phyloP scores from a whole-genome alignment of 768 basidiomycete genomes.

The Holtermanniella nyarrowii region DNA sequence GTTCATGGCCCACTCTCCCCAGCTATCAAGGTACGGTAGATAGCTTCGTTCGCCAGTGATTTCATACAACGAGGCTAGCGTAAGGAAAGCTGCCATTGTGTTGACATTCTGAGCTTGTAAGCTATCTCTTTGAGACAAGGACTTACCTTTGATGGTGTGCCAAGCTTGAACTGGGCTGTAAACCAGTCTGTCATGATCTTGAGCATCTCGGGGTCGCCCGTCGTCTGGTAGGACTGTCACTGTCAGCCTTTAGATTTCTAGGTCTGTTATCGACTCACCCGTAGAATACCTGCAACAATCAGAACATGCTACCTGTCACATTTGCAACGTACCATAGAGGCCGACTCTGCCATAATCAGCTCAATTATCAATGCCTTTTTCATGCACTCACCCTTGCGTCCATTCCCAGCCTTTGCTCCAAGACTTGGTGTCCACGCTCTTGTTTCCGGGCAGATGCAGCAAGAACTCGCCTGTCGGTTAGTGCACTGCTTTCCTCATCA shows the following conservation, averaged over 20 bases:
- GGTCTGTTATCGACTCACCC: constrained; percentile 46
- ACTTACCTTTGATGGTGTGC: too few species aligned
- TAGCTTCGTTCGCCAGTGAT: constrained; percentile 46
- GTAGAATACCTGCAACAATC: constrained; percentile 40
- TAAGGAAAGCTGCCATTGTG: too few species aligned
- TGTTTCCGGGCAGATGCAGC: constrained; percentile 42
- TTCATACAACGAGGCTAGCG: too few species aligned
- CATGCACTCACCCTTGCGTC: constrained; percentile 38
- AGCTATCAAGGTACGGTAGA: constrained; percentile 43
- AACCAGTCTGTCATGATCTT: too few species aligned
- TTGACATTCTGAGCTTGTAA: too few species aligned
- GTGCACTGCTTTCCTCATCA: constrained; percentile 3
- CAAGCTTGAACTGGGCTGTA: too few species aligned
- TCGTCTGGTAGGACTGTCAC: constrained; percentile 44
- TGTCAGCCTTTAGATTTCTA: constrained; percentile 44
- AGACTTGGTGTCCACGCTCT: constrained; percentile 52
- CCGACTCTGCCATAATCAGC: background rate
- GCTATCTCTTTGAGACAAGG: too few species aligned
- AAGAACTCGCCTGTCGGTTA: constrained; percentile 4
- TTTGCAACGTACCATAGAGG: too few species aligned
- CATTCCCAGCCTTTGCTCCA: constrained; percentile 55
- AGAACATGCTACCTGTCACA: too few species aligned
- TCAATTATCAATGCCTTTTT: constrained; percentile 16
- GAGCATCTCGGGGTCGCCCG: too few species aligned
- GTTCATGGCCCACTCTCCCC: constrained; percentile 47